Percentiles rank a stretch among this genome's conserved stretches.
Conservation (phyloP, 176 grass and related monocot genomes). For the Oropetium thomaeum region DNA sequence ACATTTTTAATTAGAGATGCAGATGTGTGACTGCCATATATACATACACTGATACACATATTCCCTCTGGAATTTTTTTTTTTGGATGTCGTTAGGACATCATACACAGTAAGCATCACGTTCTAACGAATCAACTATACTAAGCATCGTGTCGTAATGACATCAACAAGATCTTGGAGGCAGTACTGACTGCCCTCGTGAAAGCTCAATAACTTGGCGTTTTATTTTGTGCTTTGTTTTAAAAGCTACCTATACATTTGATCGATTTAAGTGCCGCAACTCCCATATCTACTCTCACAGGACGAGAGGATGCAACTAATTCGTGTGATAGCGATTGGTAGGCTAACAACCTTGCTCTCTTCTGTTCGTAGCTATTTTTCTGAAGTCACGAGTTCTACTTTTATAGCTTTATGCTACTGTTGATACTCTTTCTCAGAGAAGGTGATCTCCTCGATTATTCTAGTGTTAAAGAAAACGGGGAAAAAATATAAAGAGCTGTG, state of each 20-base stretch:
- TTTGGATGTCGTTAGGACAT: too few relatives aligned
- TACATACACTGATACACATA: too few relatives aligned
- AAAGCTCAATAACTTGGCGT: background rate
- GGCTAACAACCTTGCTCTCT: conserved; percentile 22
- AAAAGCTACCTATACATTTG: background rate
- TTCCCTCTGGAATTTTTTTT: too few relatives aligned
- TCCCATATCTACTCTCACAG: background rate
- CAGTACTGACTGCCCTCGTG: background rate
- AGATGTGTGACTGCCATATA: too few relatives aligned
- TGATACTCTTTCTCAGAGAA: background rate
- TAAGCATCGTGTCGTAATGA: too few relatives aligned
- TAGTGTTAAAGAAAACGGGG: background rate
- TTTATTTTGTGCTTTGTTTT: background rate
- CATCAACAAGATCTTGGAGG: too few relatives aligned
- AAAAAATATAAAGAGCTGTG: background rate
- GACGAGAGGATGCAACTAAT: conserved; percentile 12
- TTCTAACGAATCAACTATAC: too few relatives aligned
- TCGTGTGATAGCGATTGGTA: conserved; percentile 9
- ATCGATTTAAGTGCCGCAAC: background rate
- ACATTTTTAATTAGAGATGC: too few relatives aligned
- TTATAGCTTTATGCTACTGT: background rate
- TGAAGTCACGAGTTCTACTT: background rate
- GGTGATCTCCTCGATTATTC: background rate
- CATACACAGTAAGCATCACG: too few relatives aligned
- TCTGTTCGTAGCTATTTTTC: background rate